A percentile compares a stretch with the other conserved stretches of the same genome.
These are phyloP conservation scores for Neospermospora avenae DNA, from an alignment of 2,329 filamentous ascomycete genomes.

Conservation along the genomic window DNA sequence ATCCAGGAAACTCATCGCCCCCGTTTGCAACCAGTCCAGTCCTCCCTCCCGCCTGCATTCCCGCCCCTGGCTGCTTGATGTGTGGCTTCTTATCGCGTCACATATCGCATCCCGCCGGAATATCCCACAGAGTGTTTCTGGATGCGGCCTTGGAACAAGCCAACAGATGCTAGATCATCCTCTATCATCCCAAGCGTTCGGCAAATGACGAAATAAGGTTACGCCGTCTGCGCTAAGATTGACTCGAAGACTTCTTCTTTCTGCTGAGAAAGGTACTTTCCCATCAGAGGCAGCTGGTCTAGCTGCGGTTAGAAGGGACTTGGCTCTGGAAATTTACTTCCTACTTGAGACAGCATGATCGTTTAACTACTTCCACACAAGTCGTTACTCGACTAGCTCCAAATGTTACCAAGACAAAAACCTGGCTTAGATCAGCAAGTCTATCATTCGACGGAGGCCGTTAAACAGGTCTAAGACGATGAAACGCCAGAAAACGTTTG, in stretches of 20 bases:
- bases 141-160: conserved; percentile 10
- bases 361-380: no score
- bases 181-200: neutral
- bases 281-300: neutral
- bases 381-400: no score
- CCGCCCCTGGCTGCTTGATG: neutral
- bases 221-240: neutral
- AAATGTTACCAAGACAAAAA: neutral
- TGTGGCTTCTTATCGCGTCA: neutral
- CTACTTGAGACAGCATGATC: neutral
- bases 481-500: conserved; percentile 20
- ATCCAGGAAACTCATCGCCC: no score
- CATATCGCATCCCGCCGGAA: conserved; percentile 16
- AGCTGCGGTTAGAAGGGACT: neutral
- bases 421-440: conserved; percentile 2
- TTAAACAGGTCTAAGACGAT: conserved; percentile 13
- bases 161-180: neutral
- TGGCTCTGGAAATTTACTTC: neutral
- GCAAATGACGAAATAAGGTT: conserved; percentile 8
- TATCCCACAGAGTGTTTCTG: conserved; percentile 9
- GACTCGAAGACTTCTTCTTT: conserved; percentile 2
- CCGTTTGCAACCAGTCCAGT: neutral
- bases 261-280: neutral
- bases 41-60: neutral
- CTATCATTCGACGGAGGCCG: neutral